A percentile compares a stretch with the other conserved stretches of the same genome.
These are phyloP conservation scores for Blastobotrys terrestris DNA, from an alignment of 805 yeast genomes.

Conservation along the genomic window DNA sequence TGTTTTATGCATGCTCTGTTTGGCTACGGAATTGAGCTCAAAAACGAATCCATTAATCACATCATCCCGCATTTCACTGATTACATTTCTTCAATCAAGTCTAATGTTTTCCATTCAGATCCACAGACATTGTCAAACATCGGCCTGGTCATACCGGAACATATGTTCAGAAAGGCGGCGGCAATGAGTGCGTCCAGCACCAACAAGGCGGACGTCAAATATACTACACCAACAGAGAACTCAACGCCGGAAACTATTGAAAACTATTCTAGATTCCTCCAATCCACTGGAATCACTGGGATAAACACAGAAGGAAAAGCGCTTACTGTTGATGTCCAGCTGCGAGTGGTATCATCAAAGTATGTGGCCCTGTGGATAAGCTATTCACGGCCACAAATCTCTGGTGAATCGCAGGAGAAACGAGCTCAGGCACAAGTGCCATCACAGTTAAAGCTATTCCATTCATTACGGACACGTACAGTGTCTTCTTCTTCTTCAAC, in stretches of 20 bases:
- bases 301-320: slow-evolving; percentile 61
- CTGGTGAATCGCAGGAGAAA: slow-evolving; percentile 6
- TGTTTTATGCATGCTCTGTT: slow-evolving; percentile 74
- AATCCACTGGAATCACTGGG: slow-evolving; percentile 50
- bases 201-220: background rate
- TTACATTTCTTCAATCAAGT: slow-evolving; percentile 30
- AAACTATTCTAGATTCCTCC: slow-evolving; percentile 39
- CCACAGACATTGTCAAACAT: slow-evolving; percentile 22
- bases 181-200: background rate
- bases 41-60: slow-evolving; percentile 44
- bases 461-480: slow-evolving; percentile 1
- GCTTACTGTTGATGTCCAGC: slow-evolving; percentile 69
- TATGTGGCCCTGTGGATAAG: slow-evolving; percentile 78
- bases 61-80: slow-evolving; percentile 59
- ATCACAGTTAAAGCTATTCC: slow-evolving; percentile 48
- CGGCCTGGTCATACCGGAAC: slow-evolving; percentile 87
- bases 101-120: background rate
- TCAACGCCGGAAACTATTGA: slow-evolving; percentile 35
- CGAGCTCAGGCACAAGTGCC: slow-evolving; percentile 36
- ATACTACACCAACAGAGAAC: background rate
- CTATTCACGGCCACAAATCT: slow-evolving; percentile 49
- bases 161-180: slow-evolving; percentile 63
- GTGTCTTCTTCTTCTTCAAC: background rate
- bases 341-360: slow-evolving; percentile 58
- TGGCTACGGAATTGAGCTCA: slow-evolving; percentile 46